A percentile compares a stretch with the other conserved stretches of the same genome.
Evolutionary conservation across 208 protist genomes (phyloP).

Genomic region (Herpetomonas tarakana): DNA sequence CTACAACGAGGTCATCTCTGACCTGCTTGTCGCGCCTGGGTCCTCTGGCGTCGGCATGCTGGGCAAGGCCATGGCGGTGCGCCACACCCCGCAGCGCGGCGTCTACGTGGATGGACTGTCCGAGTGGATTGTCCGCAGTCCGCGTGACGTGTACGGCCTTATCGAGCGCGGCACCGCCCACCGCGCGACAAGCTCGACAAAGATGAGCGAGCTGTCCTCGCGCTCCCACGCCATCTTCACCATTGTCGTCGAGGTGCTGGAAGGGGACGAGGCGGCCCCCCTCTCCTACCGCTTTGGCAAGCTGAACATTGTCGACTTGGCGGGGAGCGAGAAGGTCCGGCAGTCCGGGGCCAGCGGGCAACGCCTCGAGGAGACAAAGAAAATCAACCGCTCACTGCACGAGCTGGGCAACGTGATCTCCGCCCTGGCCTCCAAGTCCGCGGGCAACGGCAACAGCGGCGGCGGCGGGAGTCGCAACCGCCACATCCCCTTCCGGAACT

Average conservation of each 20-base stretch:
- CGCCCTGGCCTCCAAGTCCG: constrained; percentile 35
- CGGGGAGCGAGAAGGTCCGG: constrained; percentile 87
- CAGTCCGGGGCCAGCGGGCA: constrained; percentile 70
- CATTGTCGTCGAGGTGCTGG: constrained; percentile 57
- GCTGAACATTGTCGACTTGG: constrained; percentile 94
- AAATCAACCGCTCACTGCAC: constrained; percentile 64
- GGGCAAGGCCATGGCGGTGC: constrained; percentile 32
- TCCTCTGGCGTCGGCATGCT: neutral
- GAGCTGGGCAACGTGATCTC: constrained; percentile 66
- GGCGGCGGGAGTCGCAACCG: neutral
- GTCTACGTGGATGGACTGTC: constrained; percentile 93
- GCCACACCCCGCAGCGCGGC: constrained; percentile 75
- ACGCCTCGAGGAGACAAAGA: constrained; percentile 82
- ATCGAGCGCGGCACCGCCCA: constrained; percentile 71
- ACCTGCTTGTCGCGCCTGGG: constrained; percentile 52
- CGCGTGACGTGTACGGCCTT: constrained; percentile 89
- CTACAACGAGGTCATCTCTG: constrained; percentile 89
- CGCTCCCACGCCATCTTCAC: constrained; percentile 97
- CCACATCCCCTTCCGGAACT: constrained; percentile 91
- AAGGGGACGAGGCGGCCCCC: constrained; percentile 41
- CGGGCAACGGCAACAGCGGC: constrained; percentile 3
- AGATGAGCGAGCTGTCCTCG: constrained; percentile 92
- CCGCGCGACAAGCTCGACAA: constrained; percentile 76
- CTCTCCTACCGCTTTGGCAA: constrained; percentile 78
- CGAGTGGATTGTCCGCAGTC: constrained; percentile 85